Evolutionary conservation across 2,329 filamentous ascomycete species (phyloP).

Genomic region (Sclerotinia glacialis): DNA sequence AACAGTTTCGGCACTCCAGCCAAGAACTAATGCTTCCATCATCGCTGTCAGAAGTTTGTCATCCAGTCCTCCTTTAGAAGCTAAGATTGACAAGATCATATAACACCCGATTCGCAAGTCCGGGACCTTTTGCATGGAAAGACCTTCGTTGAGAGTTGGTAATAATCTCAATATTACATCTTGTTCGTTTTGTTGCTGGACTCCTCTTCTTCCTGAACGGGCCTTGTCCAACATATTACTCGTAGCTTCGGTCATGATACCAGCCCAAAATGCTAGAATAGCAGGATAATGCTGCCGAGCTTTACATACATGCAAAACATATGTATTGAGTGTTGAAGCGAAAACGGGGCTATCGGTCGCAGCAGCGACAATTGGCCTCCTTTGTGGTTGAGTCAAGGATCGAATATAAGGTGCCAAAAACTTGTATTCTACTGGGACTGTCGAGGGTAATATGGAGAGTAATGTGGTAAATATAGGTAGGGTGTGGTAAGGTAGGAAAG

Average conservation of each 20-base stretch:
- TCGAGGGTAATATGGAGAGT: constrained; percentile 79
- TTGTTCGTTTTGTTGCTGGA: constrained; percentile 79
- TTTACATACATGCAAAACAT: constrained; percentile 72
- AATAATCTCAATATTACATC: constrained; percentile 66
- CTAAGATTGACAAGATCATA: constrained; percentile 84
- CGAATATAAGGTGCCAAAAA: constrained; percentile 86
- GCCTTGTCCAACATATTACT: constrained; percentile 76
- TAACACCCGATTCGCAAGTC: constrained; percentile 85
- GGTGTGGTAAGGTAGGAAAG: constrained; percentile 90
- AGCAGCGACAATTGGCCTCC: constrained; percentile 79
- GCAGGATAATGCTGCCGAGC: constrained; percentile 71
- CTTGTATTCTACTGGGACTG: constrained; percentile 70
- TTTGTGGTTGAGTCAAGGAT: constrained; percentile 71
- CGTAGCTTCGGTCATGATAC: constrained; percentile 80
- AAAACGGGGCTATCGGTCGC: constrained; percentile 76
- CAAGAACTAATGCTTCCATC: constrained; percentile 81
- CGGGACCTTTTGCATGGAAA: constrained; percentile 71
- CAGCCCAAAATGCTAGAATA: constrained; percentile 86
- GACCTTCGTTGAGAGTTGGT: constrained; percentile 71
- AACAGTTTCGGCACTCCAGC: constrained; percentile 72
- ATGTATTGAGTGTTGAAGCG: constrained; percentile 71
- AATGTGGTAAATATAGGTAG: constrained; percentile 82
- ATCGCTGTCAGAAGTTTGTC: constrained; percentile 79
- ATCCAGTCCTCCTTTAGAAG: constrained; percentile 74
- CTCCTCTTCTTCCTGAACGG: constrained; percentile 69